These are phyloP conservation scores for Aspergillus conjunctus DNA, from an alignment of 495 filamentous ascomycete species.

Conservation along the genomic window DNA sequence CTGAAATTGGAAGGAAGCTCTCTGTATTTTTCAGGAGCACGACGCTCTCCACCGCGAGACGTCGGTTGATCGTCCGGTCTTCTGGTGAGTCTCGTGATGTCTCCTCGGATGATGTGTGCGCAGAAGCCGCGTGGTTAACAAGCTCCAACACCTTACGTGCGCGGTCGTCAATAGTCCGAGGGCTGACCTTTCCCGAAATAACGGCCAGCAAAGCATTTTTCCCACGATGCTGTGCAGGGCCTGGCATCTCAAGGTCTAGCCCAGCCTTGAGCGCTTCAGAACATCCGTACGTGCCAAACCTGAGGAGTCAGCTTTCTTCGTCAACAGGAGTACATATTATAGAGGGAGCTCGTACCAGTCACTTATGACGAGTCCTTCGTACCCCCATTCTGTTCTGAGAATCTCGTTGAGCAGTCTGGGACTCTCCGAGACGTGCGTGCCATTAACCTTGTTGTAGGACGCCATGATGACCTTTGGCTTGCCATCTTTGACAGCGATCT, in stretches of 20 bases:
- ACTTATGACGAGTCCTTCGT: slow-evolving; percentile 64
- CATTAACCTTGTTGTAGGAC: slow-evolving; percentile 67
- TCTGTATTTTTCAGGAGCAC: not conserved
- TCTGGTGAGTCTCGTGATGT: not conserved
- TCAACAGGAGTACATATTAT: no score
- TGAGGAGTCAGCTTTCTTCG: no score
- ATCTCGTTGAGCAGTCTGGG: slow-evolving; percentile 60
- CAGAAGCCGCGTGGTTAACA: not conserved
- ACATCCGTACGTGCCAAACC: slow-evolving; percentile 58
- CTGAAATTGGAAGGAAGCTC: not conserved
- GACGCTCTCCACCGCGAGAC: not conserved
- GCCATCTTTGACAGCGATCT: not conserved
- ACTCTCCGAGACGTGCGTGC: slow-evolving; percentile 64
- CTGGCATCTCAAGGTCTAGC: slow-evolving; percentile 64
- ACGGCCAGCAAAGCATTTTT: not conserved
- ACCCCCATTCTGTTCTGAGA: slow-evolving; percentile 65
- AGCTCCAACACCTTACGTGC: not conserved
- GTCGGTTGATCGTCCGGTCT: not conserved
- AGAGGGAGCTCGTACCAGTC: slow-evolving; percentile 62
- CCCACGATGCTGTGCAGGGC: slow-evolving; percentile 16
- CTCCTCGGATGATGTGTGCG: not conserved
- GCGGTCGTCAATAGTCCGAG: not conserved
- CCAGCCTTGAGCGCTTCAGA: slow-evolving; percentile 55
- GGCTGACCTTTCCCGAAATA: not conserved
- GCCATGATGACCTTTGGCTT: slow-evolving; percentile 55